Conservation (phyloP, 768 basidiomycete species). For the Mycena belliarum region DNA sequence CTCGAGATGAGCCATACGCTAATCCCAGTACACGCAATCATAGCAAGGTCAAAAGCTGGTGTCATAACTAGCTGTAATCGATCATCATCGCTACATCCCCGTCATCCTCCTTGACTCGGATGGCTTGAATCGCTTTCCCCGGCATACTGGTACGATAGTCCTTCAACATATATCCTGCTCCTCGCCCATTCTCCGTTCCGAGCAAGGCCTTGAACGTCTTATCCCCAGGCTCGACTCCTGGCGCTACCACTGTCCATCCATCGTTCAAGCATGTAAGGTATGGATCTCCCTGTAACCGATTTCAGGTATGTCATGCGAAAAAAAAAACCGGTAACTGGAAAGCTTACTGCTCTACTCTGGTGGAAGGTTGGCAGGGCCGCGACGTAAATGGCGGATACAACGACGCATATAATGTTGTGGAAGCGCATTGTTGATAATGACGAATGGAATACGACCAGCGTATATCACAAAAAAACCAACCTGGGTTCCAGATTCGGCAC, state of each 20-base stretch:
- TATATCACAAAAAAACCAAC: neutral
- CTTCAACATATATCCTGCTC: constrained; percentile 2
- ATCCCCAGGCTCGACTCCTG: neutral
- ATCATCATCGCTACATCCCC: neutral
- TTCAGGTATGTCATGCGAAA: neutral
- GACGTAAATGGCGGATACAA: neutral
- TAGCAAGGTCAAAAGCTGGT: no score
- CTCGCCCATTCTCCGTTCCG: neutral
- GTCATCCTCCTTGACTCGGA: neutral
- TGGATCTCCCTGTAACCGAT: neutral
- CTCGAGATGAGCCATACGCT: no score
- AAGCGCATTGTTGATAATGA: neutral
- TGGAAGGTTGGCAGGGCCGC: neutral
- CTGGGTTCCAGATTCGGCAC: neutral
- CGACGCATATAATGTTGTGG: neutral
- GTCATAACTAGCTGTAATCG: neutral
- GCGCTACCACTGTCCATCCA: neutral
- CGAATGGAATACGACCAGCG: neutral
- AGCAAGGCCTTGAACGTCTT: neutral
- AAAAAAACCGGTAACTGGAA: no score
- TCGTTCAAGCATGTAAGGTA: neutral
- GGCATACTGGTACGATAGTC: neutral
- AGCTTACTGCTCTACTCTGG: no score
- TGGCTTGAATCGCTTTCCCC: neutral
- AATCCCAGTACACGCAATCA: no score